Conservation (phyloP, 306 rosid species). For the Cicer pinnatifidum region DNA sequence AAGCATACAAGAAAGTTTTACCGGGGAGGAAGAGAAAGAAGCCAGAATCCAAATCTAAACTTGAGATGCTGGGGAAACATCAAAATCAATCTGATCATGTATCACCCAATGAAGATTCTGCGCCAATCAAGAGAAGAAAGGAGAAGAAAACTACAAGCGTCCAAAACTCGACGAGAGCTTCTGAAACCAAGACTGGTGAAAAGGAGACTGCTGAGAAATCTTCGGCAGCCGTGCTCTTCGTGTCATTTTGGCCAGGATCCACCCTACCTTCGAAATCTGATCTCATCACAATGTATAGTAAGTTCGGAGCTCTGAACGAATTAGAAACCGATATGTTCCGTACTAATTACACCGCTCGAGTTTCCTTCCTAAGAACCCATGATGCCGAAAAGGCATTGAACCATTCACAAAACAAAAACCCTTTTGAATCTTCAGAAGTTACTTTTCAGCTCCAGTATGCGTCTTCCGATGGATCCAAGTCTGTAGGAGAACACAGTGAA, state of each 20-base stretch:
- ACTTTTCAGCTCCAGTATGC: conserved; percentile 51
- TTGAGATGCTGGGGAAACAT: conserved; percentile 37
- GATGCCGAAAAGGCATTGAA: conserved; percentile 67
- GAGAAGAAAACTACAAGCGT: conserved; percentile 25
- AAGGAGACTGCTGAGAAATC: conserved; percentile 40
- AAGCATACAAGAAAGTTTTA: conserved; percentile 45
- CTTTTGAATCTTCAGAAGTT: conserved; percentile 56
- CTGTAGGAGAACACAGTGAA: conserved; percentile 50
- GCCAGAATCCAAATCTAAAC: conserved; percentile 50
- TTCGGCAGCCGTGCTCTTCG: conserved; percentile 53
- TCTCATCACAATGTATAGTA: conserved; percentile 55
- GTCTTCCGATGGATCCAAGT: conserved; percentile 47
- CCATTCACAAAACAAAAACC: conserved; percentile 55
- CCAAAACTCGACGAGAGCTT: conserved; percentile 34
- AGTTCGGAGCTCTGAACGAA: conserved; percentile 68
- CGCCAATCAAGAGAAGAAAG: conserved; percentile 46
- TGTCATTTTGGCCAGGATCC: conserved; percentile 66
- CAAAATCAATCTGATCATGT: conserved; percentile 32
- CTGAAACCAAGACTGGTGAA: conserved; percentile 27
- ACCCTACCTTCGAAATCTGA: conserved; percentile 67
- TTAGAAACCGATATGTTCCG: conserved; percentile 62
- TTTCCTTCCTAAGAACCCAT: conserved; percentile 52
- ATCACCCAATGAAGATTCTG: conserved; percentile 43
- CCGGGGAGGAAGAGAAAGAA: conserved; percentile 64
- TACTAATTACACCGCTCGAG: conserved; percentile 61